Percentiles rank a stretch among this genome's conserved stretches.
Evolutionary conservation across 2,329 filamentous ascomycete genomes (phyloP).

Genomic region (Colletotrichum costaricense): DNA sequence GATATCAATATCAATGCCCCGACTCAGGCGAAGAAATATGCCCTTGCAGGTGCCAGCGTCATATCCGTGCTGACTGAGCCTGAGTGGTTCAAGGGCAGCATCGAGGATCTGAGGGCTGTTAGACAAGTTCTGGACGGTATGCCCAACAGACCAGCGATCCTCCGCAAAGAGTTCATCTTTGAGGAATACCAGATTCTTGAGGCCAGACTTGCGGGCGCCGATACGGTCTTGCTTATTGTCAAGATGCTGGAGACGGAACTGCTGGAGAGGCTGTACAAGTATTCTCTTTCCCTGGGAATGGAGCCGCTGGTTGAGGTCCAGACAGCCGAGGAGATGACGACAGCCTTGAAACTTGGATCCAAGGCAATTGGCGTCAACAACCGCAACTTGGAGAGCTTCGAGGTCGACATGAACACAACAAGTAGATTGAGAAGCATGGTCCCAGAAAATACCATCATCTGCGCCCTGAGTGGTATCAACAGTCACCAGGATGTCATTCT

Average conservation of each 20-base stretch:
- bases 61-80: conserved; percentile 99
- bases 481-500: conserved; percentile 87
- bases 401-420: conserved; percentile 94
- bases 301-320: conserved; percentile 98
- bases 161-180: conserved; percentile 97
- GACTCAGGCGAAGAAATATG: conserved; percentile 90
- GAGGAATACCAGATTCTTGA: conserved; percentile 99
- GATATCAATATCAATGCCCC: conserved; percentile 89
- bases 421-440: conserved; percentile 89
- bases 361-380: conserved; percentile 98
- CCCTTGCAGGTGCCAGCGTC: conserved; percentile 91
- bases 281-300: conserved; percentile 92
- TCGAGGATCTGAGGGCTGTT: conserved; percentile 90
- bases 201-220: conserved; percentile 89
- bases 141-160: conserved; percentile 89
- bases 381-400: conserved; percentile 94
- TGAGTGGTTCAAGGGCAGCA: conserved; percentile 98
- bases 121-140: conserved; percentile 90
- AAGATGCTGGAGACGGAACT: conserved; percentile 91
- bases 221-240: conserved; percentile 94
- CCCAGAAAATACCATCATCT: conserved; percentile 86
- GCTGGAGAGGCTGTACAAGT: conserved; percentile 84
- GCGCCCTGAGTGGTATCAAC: conserved; percentile 93
- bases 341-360: conserved; percentile 85
- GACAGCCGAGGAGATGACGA: conserved; percentile 90